Base-by-base conservation (phyloP, 306 rosid genomes). In the Boehmeria nivea region DNA sequence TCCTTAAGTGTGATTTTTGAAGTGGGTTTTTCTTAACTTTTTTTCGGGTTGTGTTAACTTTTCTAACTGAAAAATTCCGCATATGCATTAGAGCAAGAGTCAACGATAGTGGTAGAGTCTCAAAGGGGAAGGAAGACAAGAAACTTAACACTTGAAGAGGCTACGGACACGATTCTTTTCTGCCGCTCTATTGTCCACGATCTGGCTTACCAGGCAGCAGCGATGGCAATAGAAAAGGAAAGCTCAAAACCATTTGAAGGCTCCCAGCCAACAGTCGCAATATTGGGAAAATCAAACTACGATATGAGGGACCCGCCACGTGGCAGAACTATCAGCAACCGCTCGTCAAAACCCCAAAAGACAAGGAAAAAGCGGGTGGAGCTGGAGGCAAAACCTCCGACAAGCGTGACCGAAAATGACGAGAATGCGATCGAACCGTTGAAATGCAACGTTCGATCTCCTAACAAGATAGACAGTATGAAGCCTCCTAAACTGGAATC, bases 101-200 rank as follows among this genome's bases (percentile, higher is more conserved):
- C 98, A 14, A 76, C 79, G 6, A 83, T 91, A 66, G 75, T 77
- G 57, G 89, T 87, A 26, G 95, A 87, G 67, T 74, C 77, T 63
- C 82, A 33, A 49, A 79, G 78, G 53, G 80, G 78, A 74, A 82
- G 80, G 31, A 81, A 64, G 74, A 49, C 74, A 14, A 80, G 82
- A 75, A 91, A 85, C 88, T 77, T 84, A 57, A 87, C 98, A 33
- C 93, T 91, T 24, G 98, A 82, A 69, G 98, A 91, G 83, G 98
- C 93, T 52, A 87, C 98, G 6, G 89, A 91, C 67, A 77, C 96
- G 13, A 91, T 91, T 39, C 93, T 91, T 23, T 84, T 91, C 75
- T 91, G 98, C 86, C 86, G 93, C 57, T 87, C 98, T 62, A 82
- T 91, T 18, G 80, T 91, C 75, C 96, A 87, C 47, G 93, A 84